Conservation (phyloP, 768 basidiomycete species). For the Kondoa subrosea region DNA sequence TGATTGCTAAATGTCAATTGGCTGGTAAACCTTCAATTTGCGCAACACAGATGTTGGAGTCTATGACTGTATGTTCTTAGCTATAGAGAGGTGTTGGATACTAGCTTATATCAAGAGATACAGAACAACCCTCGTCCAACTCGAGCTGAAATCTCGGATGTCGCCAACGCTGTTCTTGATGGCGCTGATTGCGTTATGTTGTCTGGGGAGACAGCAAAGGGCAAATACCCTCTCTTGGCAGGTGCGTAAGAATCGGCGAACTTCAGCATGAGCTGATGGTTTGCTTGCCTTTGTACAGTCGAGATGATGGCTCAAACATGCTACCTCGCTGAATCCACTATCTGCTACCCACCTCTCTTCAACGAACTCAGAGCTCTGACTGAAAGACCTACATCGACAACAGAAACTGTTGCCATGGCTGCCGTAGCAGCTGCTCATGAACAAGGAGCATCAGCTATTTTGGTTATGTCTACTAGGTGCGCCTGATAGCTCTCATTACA, state of each 20-base stretch:
- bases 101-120: conserved; percentile 16
- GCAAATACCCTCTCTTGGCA: conserved; percentile 84
- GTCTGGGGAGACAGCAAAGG: conserved; percentile 98
- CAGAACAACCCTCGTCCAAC: conserved; percentile 90
- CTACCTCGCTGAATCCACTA: conserved; percentile 82
- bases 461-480: conserved; percentile 65
- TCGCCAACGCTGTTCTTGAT: conserved; percentile 96
- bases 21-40: conserved; percentile 96
- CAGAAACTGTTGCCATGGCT: conserved; percentile 89
- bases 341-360: conserved; percentile 86
- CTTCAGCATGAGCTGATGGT: conserved; percentile 9
- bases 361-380: conserved; percentile 57
- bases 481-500: conserved; percentile 6
- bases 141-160: conserved; percentile 96
- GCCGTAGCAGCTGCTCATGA: conserved; percentile 89
- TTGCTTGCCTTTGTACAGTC: conserved; percentile 39
- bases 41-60: conserved; percentile 97
- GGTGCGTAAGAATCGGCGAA: conserved; percentile 36
- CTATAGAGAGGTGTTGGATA: background rate
- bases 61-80: conserved; percentile 26
- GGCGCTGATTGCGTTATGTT: conserved; percentile 99
- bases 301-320: conserved; percentile 99
- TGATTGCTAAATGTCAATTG: conserved; percentile 98
- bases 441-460: conserved; percentile 83
- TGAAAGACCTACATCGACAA: conserved; percentile 74